Conservation (phyloP, 2,329 filamentous ascomycete genomes). For the Xenosphaeropsis pyriputrescens region DNA sequence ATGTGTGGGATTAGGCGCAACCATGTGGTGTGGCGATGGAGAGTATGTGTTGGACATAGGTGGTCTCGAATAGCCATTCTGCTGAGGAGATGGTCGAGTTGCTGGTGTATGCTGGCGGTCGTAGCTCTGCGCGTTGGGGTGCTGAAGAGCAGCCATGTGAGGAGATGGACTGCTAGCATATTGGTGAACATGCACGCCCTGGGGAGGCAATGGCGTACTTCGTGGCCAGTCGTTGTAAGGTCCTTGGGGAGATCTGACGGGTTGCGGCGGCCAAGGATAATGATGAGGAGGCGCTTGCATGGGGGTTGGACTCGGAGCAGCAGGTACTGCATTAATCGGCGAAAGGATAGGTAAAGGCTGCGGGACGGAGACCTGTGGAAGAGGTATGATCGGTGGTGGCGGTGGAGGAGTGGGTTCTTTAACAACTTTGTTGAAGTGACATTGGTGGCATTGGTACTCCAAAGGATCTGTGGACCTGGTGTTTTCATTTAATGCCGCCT, state of each 20-base stretch:
- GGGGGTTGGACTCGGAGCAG: conserved; percentile 14
- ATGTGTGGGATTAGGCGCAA: conserved; percentile 10
- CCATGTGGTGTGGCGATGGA: conserved; percentile 13
- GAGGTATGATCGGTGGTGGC: conserved; percentile 6
- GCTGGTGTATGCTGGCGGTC: conserved; percentile 8
- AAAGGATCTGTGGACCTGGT: conserved; percentile 16
- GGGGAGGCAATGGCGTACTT: conserved; percentile 30
- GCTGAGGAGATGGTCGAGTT: conserved; percentile 25
- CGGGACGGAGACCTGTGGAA: conserved; percentile 6
- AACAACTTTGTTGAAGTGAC: conserved; percentile 34
- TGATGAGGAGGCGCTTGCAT: conserved; percentile 16
- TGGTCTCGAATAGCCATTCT: conserved; percentile 25
- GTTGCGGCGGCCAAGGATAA: conserved; percentile 18
- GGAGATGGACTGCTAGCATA: conserved; percentile 28
- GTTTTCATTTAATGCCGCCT: conserved; percentile 17
- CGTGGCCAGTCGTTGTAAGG: conserved; percentile 35
- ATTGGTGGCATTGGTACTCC: conserved; percentile 64
- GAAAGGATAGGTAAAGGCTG: conserved; percentile 7
- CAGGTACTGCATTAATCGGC: conserved; percentile 13
- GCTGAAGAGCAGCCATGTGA: conserved; percentile 1
- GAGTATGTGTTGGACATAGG: conserved; percentile 28
- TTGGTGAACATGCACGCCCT: conserved; percentile 26
- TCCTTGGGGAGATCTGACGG: conserved; percentile 23
- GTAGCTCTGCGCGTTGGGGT: too few relatives aligned
- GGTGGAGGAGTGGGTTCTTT: conserved; percentile 9